Evolutionary conservation across 164 flowering plant species (phyloP).

Genomic region (Saururus chinensis): DNA sequence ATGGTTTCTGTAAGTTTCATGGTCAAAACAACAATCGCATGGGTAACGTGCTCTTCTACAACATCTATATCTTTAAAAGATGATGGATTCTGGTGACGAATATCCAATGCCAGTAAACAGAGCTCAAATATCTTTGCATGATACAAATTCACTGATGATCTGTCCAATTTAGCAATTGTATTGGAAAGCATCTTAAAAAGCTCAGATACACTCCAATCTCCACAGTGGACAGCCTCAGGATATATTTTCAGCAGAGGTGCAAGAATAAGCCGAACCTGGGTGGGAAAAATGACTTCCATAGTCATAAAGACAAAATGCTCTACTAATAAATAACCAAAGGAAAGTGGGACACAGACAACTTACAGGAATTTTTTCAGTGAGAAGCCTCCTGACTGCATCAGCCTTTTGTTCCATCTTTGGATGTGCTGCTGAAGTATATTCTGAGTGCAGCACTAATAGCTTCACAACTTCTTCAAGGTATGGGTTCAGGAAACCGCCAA

Average conservation of each 20-base stretch:
- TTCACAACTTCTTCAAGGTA: conserved; percentile 57
- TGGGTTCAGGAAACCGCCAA: conserved; percentile 84
- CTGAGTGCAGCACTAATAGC: conserved; percentile 50
- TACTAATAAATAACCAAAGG: neutral
- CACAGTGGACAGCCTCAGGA: conserved; percentile 41
- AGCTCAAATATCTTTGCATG: conserved; percentile 57
- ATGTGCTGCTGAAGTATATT: conserved; percentile 33
- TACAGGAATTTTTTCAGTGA: conserved; percentile 69
- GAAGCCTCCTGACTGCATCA: conserved; percentile 43
- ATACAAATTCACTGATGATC: conserved; percentile 39
- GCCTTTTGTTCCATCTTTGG: conserved; percentile 51
- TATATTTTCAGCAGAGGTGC: conserved; percentile 50
- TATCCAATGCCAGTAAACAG: conserved; percentile 78
- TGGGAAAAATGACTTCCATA: conserved; percentile 11
- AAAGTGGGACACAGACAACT: conserved; percentile 9
- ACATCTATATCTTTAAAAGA: conserved; percentile 38
- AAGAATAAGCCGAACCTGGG: conserved; percentile 69
- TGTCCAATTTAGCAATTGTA: conserved; percentile 52
- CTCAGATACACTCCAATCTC: conserved; percentile 50
- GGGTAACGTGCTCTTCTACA: conserved; percentile 55
- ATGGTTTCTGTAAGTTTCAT: conserved; percentile 80
- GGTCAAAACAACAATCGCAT: conserved; percentile 50
- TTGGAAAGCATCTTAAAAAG: conserved; percentile 57
- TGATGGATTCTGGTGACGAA: conserved; percentile 54
- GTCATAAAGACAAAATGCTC: neutral